These are phyloP conservation scores for Thyridium curvatum DNA, from an alignment of 2,329 filamentous ascomycete species.

Conservation along the genomic window DNA sequence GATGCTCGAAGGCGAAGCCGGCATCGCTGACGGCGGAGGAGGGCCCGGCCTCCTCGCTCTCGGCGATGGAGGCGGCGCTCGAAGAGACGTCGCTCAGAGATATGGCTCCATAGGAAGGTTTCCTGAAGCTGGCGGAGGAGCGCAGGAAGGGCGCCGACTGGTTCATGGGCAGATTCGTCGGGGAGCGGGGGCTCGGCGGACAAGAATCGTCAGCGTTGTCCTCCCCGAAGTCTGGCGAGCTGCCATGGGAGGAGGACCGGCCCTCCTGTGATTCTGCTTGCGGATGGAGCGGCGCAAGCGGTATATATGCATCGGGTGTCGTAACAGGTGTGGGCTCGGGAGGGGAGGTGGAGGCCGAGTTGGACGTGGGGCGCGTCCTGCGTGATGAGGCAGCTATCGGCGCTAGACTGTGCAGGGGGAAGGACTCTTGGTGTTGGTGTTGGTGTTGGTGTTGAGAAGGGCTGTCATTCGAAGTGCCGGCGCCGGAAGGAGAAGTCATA, in stretches of 20 bases:
- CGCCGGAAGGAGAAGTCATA: neutral
- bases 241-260: too few relatives aligned
- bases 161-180: conserved; percentile 15
- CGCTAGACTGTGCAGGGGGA: conserved; percentile 9
- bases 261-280: too few relatives aligned
- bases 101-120: conserved; percentile 25
- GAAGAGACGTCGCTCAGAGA: conserved; percentile 9
- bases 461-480: neutral
- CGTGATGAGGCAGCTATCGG: neutral
- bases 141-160: conserved; percentile 19
- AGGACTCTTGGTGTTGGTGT: conserved; percentile 5
- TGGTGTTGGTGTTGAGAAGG: conserved; percentile 2
- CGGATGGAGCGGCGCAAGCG: neutral
- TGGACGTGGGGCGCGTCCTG: too few relatives aligned
- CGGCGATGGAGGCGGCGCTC: neutral
- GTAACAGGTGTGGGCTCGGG: neutral
- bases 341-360: neutral
- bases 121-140: conserved; percentile 20
- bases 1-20: conserved; percentile 4
- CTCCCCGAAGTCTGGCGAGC: too few relatives aligned
- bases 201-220: too few relatives aligned
- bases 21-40: neutral
- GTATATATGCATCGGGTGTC: conserved; percentile 4
- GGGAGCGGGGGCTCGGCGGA: neutral
- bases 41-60: neutral